These are phyloP conservation scores for Musa beccarii DNA, from an alignment of 176 grass and related monocot genomes.

Conservation along the genomic window DNA sequence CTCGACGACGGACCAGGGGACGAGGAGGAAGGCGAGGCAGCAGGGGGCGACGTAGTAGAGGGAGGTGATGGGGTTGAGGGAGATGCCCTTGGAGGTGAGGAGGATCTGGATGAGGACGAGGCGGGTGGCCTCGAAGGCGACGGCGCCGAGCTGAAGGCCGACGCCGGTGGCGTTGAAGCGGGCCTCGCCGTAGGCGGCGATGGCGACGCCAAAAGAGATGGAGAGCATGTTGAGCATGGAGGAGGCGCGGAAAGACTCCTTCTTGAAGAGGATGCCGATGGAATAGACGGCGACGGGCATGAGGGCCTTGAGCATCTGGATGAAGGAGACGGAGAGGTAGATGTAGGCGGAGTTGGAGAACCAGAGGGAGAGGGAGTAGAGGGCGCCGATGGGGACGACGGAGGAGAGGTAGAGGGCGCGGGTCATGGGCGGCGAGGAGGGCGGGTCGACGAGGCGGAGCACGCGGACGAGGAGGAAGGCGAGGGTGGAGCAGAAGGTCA, in stretches of 20 bases:
- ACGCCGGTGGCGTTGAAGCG: slow-evolving; percentile 63
- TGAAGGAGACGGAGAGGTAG: slow-evolving; percentile 98
- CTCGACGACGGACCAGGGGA: slow-evolving; percentile 81
- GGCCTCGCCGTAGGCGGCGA: slow-evolving; percentile 90
- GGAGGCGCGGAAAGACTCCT: slow-evolving; percentile 57
- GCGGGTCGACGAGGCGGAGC: slow-evolving; percentile 61
- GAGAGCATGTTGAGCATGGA: slow-evolving; percentile 98
- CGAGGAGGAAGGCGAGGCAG: slow-evolving; percentile 71
- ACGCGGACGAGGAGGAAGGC: slow-evolving; percentile 61
- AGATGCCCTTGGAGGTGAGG: slow-evolving; percentile 93
- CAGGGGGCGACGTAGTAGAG: slow-evolving; percentile 85
- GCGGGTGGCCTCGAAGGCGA: slow-evolving; percentile 71
- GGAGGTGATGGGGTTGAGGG: slow-evolving; percentile 91
- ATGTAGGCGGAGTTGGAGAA: slow-evolving; percentile 90
- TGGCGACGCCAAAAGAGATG: slow-evolving; percentile 87
- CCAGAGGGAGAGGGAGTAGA: slow-evolving; percentile 62
- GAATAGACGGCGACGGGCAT: slow-evolving; percentile 96
- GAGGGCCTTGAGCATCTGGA: slow-evolving; percentile 99
- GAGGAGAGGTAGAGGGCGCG: slow-evolving; percentile 9
- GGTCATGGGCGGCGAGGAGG: slow-evolving; percentile 18
- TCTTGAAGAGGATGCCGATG: slow-evolving; percentile 69
- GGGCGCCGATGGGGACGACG: slow-evolving; percentile 22
- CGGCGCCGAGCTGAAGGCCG: slow-evolving; percentile 67
- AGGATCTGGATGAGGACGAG: slow-evolving; percentile 98
- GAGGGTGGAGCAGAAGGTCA: slow-evolving; percentile 83